These are phyloP conservation scores for Cystobasidium pallidum DNA, from an alignment of 1,284 basidiomycete genomes.

Conservation along the genomic window DNA sequence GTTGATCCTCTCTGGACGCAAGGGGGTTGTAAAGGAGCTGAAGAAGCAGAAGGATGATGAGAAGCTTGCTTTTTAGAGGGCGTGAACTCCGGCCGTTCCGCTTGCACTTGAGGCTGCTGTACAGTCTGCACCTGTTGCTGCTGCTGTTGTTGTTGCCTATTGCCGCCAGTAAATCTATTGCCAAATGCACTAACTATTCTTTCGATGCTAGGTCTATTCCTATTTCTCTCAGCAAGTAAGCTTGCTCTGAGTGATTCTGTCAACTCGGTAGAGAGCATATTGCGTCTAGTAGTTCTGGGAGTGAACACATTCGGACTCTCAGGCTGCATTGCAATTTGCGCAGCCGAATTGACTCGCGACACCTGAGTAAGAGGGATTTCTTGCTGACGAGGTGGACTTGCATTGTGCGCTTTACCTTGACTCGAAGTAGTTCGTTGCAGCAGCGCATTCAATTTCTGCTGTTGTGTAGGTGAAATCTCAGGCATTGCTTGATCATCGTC, in stretches of 20 bases:
- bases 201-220: constrained; percentile 6
- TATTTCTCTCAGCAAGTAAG: constrained; percentile 75
- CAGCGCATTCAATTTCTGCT: constrained; percentile 28
- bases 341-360: constrained; percentile 9
- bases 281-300: constrained; percentile 77
- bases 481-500: constrained; percentile 62
- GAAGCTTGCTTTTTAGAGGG: neutral
- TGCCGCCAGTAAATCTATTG: neutral
- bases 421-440: constrained; percentile 25
- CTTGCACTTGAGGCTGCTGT: neutral
- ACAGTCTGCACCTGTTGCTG: neutral
- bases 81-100: constrained; percentile 12
- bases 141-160: neutral
- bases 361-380: constrained; percentile 5
- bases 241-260: constrained; percentile 81
- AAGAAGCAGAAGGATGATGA: neutral
- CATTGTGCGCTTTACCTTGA: constrained; percentile 35
- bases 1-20: constrained; percentile 23
- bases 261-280: constrained; percentile 82
- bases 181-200: constrained; percentile 20
- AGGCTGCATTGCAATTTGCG: constrained; percentile 56
- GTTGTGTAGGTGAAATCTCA: constrained; percentile 41
- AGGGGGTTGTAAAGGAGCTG: constrained; percentile 1
- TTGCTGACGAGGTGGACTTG: constrained; percentile 28
- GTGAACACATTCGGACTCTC: constrained; percentile 71